A percentile compares a stretch with the other conserved stretches of the same genome.
Conservation (phyloP, 2,329 filamentous ascomycete species). For the Hirsutella minnesotensis region DNA sequence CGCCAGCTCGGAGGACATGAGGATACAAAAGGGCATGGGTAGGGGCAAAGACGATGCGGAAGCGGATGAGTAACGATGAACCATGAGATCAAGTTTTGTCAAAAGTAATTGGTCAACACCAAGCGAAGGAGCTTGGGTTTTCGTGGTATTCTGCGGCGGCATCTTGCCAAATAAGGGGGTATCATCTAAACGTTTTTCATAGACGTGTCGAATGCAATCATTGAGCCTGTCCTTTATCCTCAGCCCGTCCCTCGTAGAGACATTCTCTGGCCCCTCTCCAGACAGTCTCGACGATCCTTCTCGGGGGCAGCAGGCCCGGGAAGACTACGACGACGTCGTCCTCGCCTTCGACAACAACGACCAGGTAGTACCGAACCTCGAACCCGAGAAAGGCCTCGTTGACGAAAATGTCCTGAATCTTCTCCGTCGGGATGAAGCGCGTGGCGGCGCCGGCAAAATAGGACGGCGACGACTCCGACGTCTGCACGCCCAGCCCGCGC, state of each 20-base stretch:
- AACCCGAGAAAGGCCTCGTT: conserved; percentile 93
- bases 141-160: not conserved
- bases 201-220: not conserved
- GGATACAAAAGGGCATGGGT: conserved; percentile 18
- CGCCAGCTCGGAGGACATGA: conserved; percentile 36
- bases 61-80: conserved; percentile 7
- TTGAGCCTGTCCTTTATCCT: conserved; percentile 16
- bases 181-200: conserved; percentile 1
- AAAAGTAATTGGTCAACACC: not conserved
- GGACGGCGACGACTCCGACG: conserved; percentile 49
- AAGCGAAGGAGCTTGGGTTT: not conserved
- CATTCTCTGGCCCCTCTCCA: conserved; percentile 80
- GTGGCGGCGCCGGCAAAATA: conserved; percentile 43
- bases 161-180: not conserved
- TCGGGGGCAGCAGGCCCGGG: conserved; percentile 62
- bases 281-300: conserved; percentile 70
- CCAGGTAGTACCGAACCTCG: conserved; percentile 78
- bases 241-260: conserved; percentile 48
- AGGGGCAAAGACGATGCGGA: conserved; percentile 18
- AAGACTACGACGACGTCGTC: conserved; percentile 90
- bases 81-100: not conserved
- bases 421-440: conserved; percentile 72
- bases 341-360: conserved; percentile 83
- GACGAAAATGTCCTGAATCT: conserved; percentile 86
- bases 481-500: conserved; percentile 83